These are phyloP conservation scores for Rhytidhysteron rufulum DNA, from an alignment of 2,329 filamentous ascomycete species.

Conservation along the genomic window DNA sequence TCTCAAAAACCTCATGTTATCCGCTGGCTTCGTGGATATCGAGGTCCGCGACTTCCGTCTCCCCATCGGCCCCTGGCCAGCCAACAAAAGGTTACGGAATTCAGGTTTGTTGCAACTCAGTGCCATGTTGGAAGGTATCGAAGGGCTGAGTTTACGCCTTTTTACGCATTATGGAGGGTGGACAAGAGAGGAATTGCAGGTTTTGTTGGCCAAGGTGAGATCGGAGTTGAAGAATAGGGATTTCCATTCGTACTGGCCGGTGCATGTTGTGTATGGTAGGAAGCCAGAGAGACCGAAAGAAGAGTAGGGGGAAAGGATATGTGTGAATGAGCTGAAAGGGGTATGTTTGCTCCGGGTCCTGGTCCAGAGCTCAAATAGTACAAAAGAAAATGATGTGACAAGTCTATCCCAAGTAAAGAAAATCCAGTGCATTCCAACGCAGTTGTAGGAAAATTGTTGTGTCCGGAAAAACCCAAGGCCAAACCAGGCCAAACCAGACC, in stretches of 20 bases:
- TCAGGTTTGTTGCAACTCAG: constrained; percentile 23
- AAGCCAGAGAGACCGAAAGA: no score
- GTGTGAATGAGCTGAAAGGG: no score
- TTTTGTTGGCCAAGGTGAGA: constrained; percentile 15
- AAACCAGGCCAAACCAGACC: no score
- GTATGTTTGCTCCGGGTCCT: no score
- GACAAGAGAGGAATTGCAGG: constrained; percentile 22
- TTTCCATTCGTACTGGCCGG: constrained; percentile 25
- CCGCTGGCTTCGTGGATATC: constrained; percentile 18
- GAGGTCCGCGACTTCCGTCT: constrained; percentile 16
- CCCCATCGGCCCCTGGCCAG: constrained; percentile 19
- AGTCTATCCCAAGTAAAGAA: no score
- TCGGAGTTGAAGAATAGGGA: constrained; percentile 15
- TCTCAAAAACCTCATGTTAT: constrained; percentile 9
- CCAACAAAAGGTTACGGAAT: constrained; percentile 16
- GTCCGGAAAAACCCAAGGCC: no score
- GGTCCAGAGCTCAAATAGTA: no score
- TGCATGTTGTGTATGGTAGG: constrained; percentile 9
- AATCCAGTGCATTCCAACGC: no score
- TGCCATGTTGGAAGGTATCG: constrained; percentile 25
- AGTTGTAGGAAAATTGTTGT: no score
- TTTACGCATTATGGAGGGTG: constrained; percentile 21
- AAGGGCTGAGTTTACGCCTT: constrained; percentile 20
- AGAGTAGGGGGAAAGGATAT: no score
- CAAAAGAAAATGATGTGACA: no score